Evolutionary conservation across 2,329 filamentous ascomycete genomes (phyloP), one percentile per base, ranked within the genome.

Genomic region (Fusarium sp.): DNA sequence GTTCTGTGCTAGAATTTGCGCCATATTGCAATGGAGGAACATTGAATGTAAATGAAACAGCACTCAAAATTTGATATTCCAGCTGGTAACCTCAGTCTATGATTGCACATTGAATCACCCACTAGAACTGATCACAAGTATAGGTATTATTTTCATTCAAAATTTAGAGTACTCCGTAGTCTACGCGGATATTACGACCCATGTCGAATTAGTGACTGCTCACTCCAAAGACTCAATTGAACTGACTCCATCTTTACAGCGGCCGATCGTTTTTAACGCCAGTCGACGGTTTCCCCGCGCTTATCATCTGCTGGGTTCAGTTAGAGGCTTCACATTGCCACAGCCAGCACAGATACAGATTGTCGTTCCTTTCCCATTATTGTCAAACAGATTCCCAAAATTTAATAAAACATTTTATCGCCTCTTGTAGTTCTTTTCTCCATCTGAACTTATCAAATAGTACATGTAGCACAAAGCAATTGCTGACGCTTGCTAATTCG

Each of bases 291-390:
- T 64, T 64, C 66, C 56, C 63, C 66, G 52, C 70, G 70, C 70
- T 63, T 59, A 73, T 73, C 70, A 68, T 60, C 33, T 71, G 16
- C 66, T 71, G 27, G 44, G 35, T 39, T 57, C 52, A 66, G 70
- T 49, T 66, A 73, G 65, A 61, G 48, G 37, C 21, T 60, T 70
- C 61, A 49, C 37, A 58, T 71, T 68, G 70, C 58, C 70, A 68
- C 70, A 58, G 45, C 70, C 60, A 49, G 48, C 70, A 68, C 70
- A 55, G 49, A 71, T 63, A 49, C 48, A 45, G 66, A 64, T 73
- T 73, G 62, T 71, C 66, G 55, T 8, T 73, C 68, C 44, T 64
- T 73, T 73, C 58, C 70, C 70, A 60, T 71, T 71, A 62, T 67
- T 37, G 46, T 25, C n/a, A 23, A 41, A 45, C 19, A 67, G 35